phyloP scores from a whole-genome alignment of 202 grass and related monocot species.

The Schoenoplectus triqueter region DNA sequence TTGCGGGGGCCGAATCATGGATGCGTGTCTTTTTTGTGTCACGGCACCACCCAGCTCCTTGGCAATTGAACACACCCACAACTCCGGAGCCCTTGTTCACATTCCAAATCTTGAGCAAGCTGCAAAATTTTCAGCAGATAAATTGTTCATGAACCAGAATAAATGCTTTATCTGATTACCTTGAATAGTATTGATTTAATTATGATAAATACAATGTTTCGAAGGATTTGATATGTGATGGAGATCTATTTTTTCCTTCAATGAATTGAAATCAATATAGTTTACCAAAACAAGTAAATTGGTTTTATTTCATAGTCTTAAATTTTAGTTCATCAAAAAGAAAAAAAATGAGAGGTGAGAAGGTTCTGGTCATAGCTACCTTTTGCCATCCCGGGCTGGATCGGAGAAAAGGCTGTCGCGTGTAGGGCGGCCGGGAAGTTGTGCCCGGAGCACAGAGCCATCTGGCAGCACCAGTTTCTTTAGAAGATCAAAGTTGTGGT shows the following conservation, averaged over 20 bases:
- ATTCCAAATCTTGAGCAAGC: constrained; percentile 92
- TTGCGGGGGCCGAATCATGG: constrained; percentile 64
- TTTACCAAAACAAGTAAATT: background rate
- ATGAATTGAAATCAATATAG: background rate
- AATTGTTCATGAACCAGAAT: background rate
- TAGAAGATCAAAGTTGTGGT: constrained; percentile 69
- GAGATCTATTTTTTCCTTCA: background rate
- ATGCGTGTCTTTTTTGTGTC: constrained; percentile 59
- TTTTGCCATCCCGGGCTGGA: constrained; percentile 64
- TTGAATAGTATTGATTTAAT: background rate
- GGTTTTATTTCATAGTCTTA: background rate
- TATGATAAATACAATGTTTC: background rate
- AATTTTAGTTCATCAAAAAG: background rate
- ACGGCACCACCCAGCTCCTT: constrained; percentile 80
- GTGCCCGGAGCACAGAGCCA: constrained; percentile 66
- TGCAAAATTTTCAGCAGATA: constrained; percentile 16
- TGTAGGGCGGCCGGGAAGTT: constrained; percentile 64
- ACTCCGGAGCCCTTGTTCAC: constrained; percentile 60
- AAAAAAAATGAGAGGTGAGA: background rate
- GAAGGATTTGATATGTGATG: too few relatives aligned
- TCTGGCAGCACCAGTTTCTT: constrained; percentile 77
- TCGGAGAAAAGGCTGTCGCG: constrained; percentile 82
- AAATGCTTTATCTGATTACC: too few relatives aligned
- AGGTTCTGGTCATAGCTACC: constrained; percentile 38
- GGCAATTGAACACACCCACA: constrained; percentile 84